Base-by-base conservation (phyloP, 179 eudicot species). In the Beta corolliflora region DNA sequence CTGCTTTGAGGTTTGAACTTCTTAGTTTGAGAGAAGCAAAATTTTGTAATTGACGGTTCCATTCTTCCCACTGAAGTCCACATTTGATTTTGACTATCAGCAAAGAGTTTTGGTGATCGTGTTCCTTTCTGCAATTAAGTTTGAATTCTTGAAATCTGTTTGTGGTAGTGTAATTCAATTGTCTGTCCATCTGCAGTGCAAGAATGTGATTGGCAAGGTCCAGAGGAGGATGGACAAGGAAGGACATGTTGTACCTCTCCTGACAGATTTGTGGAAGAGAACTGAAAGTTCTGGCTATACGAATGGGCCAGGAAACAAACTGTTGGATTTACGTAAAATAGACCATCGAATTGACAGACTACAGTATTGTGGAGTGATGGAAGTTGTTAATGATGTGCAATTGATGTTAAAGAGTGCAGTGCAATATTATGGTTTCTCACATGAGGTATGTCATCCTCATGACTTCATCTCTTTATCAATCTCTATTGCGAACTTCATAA, bases 241-340 rank as follows among this genome's bases (percentile, higher is more conserved):
- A 88, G 99, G 99, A 73, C 89, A 91, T 69, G 93, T 96, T 82
- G 89, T 94, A 79, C 98, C 99, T n/a, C 86, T 94, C 66, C 88
- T 96, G 50, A 85, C 92, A 69, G 97, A 92, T 63, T 87, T 96
- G 81, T 96, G 99, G 98, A 93, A 85, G 86, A 94, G 85, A 80
- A 87, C 83, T 79, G 97, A 86, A 81, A 88, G 76, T 81, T 84
- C 93, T 46, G 87, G 91, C 45, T 79, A 81, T 71, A 71, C 60
- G 19, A 78, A 88, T 84, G 91, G 92, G 75, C 78, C 87, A 0
- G 91, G 85, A 78, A 92, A 83, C 76, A 87, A 77, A 84, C 81
- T 90, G 69, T 83, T 96, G 86, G 93, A 92, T 87, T 82, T 94
- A 59, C 82, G 86, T 58, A 94, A 87, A 88, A 91, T 96, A 79